Conservation (phyloP, 2,329 filamentous ascomycete species). For the Fusarium globosum region DNA sequence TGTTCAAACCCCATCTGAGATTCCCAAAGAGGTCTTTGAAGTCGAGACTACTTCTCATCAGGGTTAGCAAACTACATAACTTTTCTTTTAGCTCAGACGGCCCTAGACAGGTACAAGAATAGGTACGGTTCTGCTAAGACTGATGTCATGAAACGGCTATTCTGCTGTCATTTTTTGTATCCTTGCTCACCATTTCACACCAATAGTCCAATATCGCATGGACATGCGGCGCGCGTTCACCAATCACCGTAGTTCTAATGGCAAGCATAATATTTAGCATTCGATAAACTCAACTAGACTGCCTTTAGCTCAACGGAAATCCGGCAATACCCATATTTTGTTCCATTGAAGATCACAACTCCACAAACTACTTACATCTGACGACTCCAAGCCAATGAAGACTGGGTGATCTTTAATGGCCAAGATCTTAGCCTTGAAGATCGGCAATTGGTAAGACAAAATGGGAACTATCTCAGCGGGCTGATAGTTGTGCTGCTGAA, state of each 20-base stretch:
- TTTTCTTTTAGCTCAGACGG: not conserved
- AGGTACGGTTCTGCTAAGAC: not conserved
- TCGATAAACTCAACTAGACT: not conserved
- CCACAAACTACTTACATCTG: not conserved
- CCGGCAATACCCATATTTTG: not conserved
- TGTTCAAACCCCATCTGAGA: too few relatives aligned
- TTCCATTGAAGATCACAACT: not conserved
- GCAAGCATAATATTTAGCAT: not conserved
- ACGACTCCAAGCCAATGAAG: not conserved
- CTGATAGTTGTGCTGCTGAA: not conserved
- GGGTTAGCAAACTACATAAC: not conserved
- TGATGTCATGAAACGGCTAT: conserved; percentile 1
- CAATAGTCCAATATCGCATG: not conserved
- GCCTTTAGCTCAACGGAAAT: not conserved
- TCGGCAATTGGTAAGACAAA: not conserved
- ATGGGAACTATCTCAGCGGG: not conserved
- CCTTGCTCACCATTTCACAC: too few relatives aligned
- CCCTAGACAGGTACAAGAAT: not conserved
- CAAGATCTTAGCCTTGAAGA: not conserved
- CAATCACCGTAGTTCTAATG: not conserved
- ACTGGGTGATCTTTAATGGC: not conserved
- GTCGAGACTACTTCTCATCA: not conserved
- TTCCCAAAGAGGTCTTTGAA: not conserved
- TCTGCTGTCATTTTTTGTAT: not conserved
- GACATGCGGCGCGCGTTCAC: not conserved